Evolutionary conservation across 768 basidiomycete genomes (phyloP).

Genomic region (Gelatoporia subvermispora): DNA sequence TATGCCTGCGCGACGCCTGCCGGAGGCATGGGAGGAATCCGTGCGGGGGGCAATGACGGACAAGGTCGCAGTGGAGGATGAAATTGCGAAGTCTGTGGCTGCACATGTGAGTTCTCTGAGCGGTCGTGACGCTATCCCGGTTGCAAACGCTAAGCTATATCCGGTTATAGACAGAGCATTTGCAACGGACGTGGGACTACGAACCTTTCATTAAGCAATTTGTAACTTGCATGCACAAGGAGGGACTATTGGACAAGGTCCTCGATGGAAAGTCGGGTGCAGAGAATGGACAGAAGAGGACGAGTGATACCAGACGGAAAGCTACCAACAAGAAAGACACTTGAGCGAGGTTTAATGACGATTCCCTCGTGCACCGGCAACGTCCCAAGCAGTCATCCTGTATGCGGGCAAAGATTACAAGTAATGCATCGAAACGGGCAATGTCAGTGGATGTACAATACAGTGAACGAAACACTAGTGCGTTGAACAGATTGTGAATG

Average conservation of each 20-base stretch:
- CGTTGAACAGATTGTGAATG: too few species aligned
- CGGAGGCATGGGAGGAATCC: constrained; percentile 43
- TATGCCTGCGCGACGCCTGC: constrained; percentile 34
- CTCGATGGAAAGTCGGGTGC: constrained; percentile 23
- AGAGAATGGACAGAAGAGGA: too few species aligned
- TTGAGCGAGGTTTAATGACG: too few species aligned
- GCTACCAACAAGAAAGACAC: too few species aligned
- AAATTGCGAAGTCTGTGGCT: constrained; percentile 36
- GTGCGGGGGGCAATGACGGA: constrained; percentile 33
- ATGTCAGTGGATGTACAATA: too few species aligned
- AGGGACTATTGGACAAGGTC: constrained; percentile 41
- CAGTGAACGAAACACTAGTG: too few species aligned
- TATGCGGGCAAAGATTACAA: too few species aligned
- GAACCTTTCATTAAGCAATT: constrained; percentile 55
- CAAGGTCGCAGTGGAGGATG: constrained; percentile 45
- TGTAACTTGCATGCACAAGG: constrained; percentile 36
- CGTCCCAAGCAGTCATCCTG: too few species aligned
- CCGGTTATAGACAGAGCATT: constrained; percentile 52
- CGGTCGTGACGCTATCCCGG: not conserved
- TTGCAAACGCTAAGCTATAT: not conserved
- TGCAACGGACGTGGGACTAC: constrained; percentile 59
- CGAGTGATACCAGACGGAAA: too few species aligned
- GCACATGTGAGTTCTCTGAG: constrained; percentile 37
- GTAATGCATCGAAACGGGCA: too few species aligned
- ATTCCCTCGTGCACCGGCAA: too few species aligned